Percentiles rank a stretch among this genome's conserved stretches.
phyloP scores from a whole-genome alignment of 345 rosid species.

The Diplotaxis tenuifolia region DNA sequence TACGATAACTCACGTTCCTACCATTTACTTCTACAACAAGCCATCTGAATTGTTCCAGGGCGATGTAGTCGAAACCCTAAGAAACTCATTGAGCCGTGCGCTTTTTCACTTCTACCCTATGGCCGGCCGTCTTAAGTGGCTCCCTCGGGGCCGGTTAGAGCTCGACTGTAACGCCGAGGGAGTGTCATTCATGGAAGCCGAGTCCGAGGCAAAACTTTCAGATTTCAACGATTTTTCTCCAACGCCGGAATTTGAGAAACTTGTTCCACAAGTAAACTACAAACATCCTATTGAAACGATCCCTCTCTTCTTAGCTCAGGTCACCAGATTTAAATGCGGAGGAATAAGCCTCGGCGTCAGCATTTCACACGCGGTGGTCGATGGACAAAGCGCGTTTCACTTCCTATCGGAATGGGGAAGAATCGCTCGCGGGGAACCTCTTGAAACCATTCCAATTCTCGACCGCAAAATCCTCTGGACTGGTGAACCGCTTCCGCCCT shows the following conservation, averaged over 20 bases:
- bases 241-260: constrained; percentile 32
- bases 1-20: constrained; percentile 54
- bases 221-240: constrained; percentile 49
- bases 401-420: constrained; percentile 59
- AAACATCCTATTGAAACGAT: constrained; percentile 41
- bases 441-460: constrained; percentile 38
- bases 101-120: constrained; percentile 55
- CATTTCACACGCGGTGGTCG: constrained; percentile 53
- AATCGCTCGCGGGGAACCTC: constrained; percentile 42
- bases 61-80: constrained; percentile 38
- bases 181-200: constrained; percentile 45
- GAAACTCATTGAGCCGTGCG: constrained; percentile 40
- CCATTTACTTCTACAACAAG: constrained; percentile 57
- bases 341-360: constrained; percentile 47
- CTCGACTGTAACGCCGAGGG: constrained; percentile 52
- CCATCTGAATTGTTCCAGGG: constrained; percentile 31
- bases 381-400: constrained; percentile 58
- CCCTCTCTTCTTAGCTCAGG: constrained; percentile 48
- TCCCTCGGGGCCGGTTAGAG: constrained; percentile 47
- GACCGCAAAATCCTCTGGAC: constrained; percentile 46
- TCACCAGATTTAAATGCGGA: constrained; percentile 58
- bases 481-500: constrained; percentile 39
- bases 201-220: constrained; percentile 38
- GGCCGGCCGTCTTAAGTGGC: constrained; percentile 56
- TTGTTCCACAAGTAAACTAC: constrained; percentile 49